Base-by-base conservation (phyloP, 2,329 filamentous ascomycete species). In the Fusarium nisikadoi region DNA sequence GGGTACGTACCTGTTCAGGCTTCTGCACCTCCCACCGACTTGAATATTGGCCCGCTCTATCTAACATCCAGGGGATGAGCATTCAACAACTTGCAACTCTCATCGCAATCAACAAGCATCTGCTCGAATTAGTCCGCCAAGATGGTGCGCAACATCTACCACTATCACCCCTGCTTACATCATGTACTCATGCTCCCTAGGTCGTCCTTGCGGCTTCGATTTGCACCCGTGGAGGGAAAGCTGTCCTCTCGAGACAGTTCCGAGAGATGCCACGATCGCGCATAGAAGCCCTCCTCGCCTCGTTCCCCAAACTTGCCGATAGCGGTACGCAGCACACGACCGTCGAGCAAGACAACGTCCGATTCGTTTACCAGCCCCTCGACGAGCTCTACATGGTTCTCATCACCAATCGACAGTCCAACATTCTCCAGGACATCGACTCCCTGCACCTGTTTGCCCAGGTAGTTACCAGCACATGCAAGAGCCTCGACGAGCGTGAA, bases 381-480 rank as follows among this genome's bases (percentile, higher is more conserved):
- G 97, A 99, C 85, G 97, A 99, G 86, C 91, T 99, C 73, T 99
- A 99, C 89, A 98, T 99, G 90, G 95, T 99, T 75, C 91, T 99
- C 79, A 98, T 99, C 84, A 99, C 97, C 83, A 99, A 99, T 87
- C 93, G 94, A 78, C 96, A 98, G 87, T 98, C 95, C 83, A 99
- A 99, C 85, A 99, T 99, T 76, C 89, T 99, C 56, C 96, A 99
- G 85, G 96, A 99, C 83, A 99, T 99, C 83, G 96, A 98, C 84
- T 97, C 96, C 66, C 89, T 99, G 68, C 97, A 99, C 83, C 89
- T 99, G 25, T 99, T 99, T 81, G 95, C 95, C 66, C 96, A 99
- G 85, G 95, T 99, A 20, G 96, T 98, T 61, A 94, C 93, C 66
- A 97, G 93, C 83, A 95, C 97, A 79, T 99, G 96, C 90, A 97